Evolutionary conservation across 352 stramenopile genomes (phyloP), one percentile per base, ranked within the genome.

Genomic region (Pythium sp.): DNA sequence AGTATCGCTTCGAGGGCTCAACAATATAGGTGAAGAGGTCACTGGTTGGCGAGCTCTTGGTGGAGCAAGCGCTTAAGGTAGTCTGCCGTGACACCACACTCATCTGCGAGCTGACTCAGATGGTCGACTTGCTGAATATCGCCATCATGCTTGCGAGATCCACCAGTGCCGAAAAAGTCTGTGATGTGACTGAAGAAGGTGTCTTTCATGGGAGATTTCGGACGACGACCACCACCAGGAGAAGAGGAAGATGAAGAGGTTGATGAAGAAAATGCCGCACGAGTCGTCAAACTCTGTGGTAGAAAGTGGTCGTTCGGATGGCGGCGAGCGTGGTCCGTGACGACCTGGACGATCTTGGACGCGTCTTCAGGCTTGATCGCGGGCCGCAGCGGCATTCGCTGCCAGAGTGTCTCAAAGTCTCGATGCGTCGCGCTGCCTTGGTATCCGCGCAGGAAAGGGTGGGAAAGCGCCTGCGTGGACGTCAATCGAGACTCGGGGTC

Each of bases 391-490:
- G 68, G 69, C 20, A 91, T 64, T n/a, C 67, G 69, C 34, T 73
- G 60, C 85, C 85, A 93, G 1, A 73, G 22, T 0, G 53, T 34
- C 0, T 69, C 63, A 62, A 93, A 93, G 8, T 70, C 61, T 0
- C 51, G 55, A 32, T 81, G 84, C 0, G 59, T 67, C 0, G 58
- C 15, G 56, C 64, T 88, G 30, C 57, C 69, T 1, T 41, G 62
- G 64, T 95, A 95, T 0, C 69, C 76, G 18, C 64, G 69, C 34
- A 95, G 69, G 38, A 94, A 99, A 0, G 94, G 93, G 76, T 99
- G 96, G 9, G 82, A 69, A 15, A 99, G 73, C 7, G 95, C 92
- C 71, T 97, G 69, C 8, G 90, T 73, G 0, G 93, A 84, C 0
- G 86, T 97, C 22, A 98, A 80, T 11, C 97, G 79, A 12, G 71